phyloP scores from a whole-genome alignment of 805 yeast genomes.

The Wickerhamiella vanderwaltii region DNA sequence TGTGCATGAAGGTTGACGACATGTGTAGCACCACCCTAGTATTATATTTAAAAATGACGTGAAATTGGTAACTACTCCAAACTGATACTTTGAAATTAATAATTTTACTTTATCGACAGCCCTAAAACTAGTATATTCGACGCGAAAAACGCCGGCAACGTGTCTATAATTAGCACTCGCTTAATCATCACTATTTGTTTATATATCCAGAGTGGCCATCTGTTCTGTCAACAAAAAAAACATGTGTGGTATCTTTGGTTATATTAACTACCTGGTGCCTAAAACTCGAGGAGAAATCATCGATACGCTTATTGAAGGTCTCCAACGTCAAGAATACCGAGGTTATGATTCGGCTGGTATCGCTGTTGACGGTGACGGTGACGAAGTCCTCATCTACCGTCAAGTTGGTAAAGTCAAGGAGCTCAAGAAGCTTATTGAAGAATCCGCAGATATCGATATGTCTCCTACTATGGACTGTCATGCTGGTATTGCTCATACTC shows the following conservation, averaged over 20 bases:
- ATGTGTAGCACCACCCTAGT: too few species aligned
- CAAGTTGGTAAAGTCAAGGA: conserved; percentile 86
- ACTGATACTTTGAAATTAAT: too few species aligned
- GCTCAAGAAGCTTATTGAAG: conserved; percentile 49
- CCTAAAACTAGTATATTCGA: background rate
- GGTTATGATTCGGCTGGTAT: conserved; percentile 97
- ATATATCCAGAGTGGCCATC: conserved; percentile 7
- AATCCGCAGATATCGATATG: conserved; percentile 36
- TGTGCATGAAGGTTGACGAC: too few species aligned
- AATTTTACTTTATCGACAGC: too few species aligned
- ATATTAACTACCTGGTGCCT: conserved; percentile 88
- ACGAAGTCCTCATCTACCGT: conserved; percentile 61
- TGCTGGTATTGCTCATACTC: conserved; percentile 95
- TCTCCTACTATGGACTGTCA: conserved; percentile 61
- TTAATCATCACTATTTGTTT: conserved; percentile 10
- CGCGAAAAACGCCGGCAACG: background rate
- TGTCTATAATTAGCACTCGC: background rate
- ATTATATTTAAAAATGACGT: too few species aligned
- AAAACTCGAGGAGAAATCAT: conserved; percentile 86
- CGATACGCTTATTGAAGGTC: conserved; percentile 66
- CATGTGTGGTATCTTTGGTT: conserved; percentile 90
- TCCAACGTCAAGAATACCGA: conserved; percentile 81
- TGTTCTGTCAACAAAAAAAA: too few species aligned
- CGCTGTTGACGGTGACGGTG: conserved; percentile 83
- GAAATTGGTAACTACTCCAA: too few species aligned